Evolutionary conservation across 257 asterid species (phyloP), one percentile per base, ranked within the genome.

Genomic region (Pogostemon cablin): DNA sequence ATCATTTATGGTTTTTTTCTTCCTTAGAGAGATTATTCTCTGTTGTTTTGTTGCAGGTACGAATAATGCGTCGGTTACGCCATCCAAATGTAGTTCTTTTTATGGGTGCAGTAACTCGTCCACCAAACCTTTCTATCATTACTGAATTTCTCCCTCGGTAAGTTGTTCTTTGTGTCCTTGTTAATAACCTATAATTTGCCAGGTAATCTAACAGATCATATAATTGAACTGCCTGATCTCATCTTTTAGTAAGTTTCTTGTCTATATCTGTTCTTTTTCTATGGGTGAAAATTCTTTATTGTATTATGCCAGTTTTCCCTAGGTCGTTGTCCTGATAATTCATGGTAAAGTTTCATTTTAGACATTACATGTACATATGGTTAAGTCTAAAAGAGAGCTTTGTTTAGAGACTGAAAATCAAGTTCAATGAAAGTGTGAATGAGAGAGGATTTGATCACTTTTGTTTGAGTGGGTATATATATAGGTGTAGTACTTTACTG

Each of bases 81-180:
- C 98, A 95, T 91, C 98, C 98, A 75, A 95, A 95, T 81, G 88
- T 95, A 62, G 98, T 95, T 73, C 98, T 88, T 75, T 95, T 95
- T 61, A 88, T 95, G 99, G 99, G 99, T 82, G 99, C 99, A 3
- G 96, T 95, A 32, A 95, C 99, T 82, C 89, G 98, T 53, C 97
- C 99, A 4, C 99, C 99, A 65, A 88, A 95, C 70, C 98, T 95
- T 75, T 95, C 99, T 46, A 95, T 95, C 32, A 77, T 95, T 75
- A 89, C 98, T 17, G 99, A 95, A 75, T 95, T 91, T 79, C 84
- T 95, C 34, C 98, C 99, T n/a, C 86, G 89, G 99, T 92, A 65
- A 70, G 87, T 73, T 78, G 52, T 79, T 74, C 55, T 32, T 77
- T 68, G 66, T 54, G 66, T 72, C 68, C 52, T 62, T 72, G 40